A percentile compares a stretch with the other conserved stretches of the same genome.
phyloP scores from a whole-genome alignment of 2,329 filamentous ascomycete genomes.

The Neonectria faginata region DNA sequence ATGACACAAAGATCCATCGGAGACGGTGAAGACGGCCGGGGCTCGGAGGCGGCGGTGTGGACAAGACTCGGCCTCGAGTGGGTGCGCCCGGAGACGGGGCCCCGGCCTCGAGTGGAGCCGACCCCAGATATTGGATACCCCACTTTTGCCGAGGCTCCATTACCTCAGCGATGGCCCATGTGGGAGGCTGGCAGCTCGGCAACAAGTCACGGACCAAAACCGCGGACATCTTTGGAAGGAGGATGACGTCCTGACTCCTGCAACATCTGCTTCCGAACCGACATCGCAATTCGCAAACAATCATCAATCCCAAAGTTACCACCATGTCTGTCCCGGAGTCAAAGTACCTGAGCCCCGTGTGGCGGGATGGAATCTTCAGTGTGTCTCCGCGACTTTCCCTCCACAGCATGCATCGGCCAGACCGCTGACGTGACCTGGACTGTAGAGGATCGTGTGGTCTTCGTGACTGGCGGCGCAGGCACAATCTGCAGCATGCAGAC shows the following conservation, averaged over 20 bases:
- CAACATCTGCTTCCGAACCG: background rate
- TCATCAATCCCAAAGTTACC: background rate
- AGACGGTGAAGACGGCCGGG: constrained; percentile 6
- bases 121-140: constrained; percentile 27
- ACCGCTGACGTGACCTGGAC: constrained; percentile 19
- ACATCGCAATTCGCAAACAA: background rate
- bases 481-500: constrained; percentile 96
- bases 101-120: constrained; percentile 9
- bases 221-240: background rate
- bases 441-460: constrained; percentile 85
- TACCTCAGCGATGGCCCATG: constrained; percentile 9
- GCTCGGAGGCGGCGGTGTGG: constrained; percentile 12
- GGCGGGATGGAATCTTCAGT: constrained; percentile 91
- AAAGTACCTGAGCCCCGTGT: constrained; percentile 83
- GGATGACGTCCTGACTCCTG: background rate
- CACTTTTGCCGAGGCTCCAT: constrained; percentile 38
- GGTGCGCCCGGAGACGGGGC: constrained; percentile 5
- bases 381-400: constrained; percentile 42
- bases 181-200: constrained; percentile 8
- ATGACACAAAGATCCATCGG: background rate
- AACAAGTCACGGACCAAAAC: background rate
- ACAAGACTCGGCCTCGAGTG: constrained; percentile 39
- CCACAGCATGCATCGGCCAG: background rate
- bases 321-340: constrained; percentile 77
- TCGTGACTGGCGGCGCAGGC: constrained; percentile 94